phyloP scores from a whole-genome alignment of 2,329 filamentous ascomycete species.

The Monosporascus cannonballus region DNA sequence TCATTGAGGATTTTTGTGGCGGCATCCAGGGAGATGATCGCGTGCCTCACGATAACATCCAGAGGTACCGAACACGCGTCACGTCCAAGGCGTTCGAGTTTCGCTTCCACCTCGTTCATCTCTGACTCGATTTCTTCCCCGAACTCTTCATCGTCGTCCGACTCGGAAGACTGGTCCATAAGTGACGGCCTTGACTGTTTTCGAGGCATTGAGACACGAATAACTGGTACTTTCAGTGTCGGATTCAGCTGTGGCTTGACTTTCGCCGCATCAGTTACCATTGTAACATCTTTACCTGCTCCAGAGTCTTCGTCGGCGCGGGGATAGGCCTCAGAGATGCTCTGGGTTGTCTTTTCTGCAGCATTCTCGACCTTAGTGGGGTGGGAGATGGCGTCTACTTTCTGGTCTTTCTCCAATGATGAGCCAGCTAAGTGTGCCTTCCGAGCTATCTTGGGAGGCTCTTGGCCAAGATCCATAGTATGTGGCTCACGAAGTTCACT shows the following conservation, averaged over 20 bases:
- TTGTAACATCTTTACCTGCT: constrained; percentile 4
- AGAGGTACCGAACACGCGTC: constrained; percentile 32
- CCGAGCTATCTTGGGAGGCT: constrained; percentile 8
- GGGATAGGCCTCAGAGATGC: not conserved
- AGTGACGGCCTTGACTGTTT: constrained; percentile 26
- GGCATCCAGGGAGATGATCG: constrained; percentile 41
- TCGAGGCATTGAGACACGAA: constrained; percentile 34
- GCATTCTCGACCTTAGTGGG: constrained; percentile 8
- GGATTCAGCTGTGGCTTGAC: constrained; percentile 8
- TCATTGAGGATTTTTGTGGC: constrained; percentile 42
- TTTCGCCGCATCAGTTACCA: constrained; percentile 5
- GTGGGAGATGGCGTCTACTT: constrained; percentile 11
- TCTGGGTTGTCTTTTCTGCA: not conserved
- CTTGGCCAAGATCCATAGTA: constrained; percentile 10
- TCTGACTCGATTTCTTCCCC: constrained; percentile 49
- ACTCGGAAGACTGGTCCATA: constrained; percentile 43
- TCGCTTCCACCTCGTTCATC: constrained; percentile 44
- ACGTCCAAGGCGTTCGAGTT: constrained; percentile 40
- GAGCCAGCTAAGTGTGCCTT: constrained; percentile 20
- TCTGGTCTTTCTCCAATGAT: constrained; percentile 14
- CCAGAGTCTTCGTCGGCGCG: not conserved
- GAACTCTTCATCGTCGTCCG: constrained; percentile 52
- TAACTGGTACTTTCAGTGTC: constrained; percentile 16
- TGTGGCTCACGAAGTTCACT: constrained; percentile 15
- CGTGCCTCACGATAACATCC: constrained; percentile 40